Base-by-base conservation (phyloP, 129 eudicot species). In the Erigeron canadensis region DNA sequence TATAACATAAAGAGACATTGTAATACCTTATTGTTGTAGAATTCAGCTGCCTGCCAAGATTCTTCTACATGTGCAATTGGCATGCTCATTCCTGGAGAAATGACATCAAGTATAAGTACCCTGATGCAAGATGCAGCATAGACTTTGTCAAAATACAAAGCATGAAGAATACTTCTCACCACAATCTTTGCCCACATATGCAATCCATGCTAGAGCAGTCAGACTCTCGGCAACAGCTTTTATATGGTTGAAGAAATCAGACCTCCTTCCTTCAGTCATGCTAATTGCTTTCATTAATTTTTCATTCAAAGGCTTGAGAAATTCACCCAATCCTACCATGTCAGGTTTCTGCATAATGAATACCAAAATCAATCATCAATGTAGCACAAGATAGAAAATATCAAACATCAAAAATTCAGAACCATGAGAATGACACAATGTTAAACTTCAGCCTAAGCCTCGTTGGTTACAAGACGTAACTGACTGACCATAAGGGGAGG, bases 21-120 rank as follows among this genome's bases (percentile, higher is more conserved):
- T 61, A 56, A 12, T 77, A 94, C 98, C 98, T 94, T 94, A 79
- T 94, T 90, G 78, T 75, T 85, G 72, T 94, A 94, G 77, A 94
- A 94, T 76, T 94, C 97, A 45, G 99, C 97, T 86, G 86, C 82
- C 73, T 94, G 97, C 99, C 99, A 94, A 76, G 91, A 87, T 80
- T 94, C 99, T 83, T 94, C 99, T 73, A 94, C 99, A 54, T 94
- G 97, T 40, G 86, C 86, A 70, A 86, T 90, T 59, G 99, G 99
- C 91, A 94, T 84, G 87, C 91, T 94, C 99, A 94, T 87, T 77
- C 99, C 99, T 94, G 75, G 8, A 43, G 70, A 74, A 58, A 63
- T 34, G 21, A 37, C n/a, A 61, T 61, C 42, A 63, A 21, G 54
- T 79, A 63, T 6, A 60, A 55, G 65, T 63, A 66, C 39, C 53